phyloP scores from a whole-genome alignment of 2,329 filamentous ascomycete genomes.

The Phialocephala subalpina region DNA sequence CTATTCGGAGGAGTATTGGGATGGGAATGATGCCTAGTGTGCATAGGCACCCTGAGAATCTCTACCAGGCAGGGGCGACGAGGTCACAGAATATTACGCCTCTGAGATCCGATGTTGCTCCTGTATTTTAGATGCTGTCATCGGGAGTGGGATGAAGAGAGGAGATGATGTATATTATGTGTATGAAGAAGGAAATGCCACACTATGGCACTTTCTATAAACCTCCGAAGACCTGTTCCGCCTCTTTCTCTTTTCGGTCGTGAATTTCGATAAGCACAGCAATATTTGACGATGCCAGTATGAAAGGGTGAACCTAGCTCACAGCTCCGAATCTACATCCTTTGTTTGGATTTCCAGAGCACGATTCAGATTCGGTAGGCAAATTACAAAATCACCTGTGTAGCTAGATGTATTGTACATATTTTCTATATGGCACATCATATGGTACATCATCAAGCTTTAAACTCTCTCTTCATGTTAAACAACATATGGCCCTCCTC shows the following conservation, averaged over 20 bases:
- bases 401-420: constrained; percentile 7
- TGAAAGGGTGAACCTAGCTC: neutral
- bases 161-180: constrained; percentile 16
- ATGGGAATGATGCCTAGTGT: constrained; percentile 92
- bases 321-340: too few relatives aligned
- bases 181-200: neutral
- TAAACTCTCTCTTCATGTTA: constrained; percentile 39
- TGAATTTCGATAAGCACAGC: too few relatives aligned
- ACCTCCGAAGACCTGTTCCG: too few relatives aligned
- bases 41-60: constrained; percentile 85
- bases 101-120: neutral
- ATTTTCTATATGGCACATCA: constrained; percentile 11
- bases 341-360: too few relatives aligned
- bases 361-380: too few relatives aligned
- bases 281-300: neutral
- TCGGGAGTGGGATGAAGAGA: neutral
- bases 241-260: too few relatives aligned
- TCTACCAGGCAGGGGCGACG: constrained; percentile 48
- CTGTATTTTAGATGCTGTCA: neutral
- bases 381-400: neutral
- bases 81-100: constrained; percentile 8
- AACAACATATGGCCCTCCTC: constrained; percentile 40
- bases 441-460: constrained; percentile 31
- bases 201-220: neutral
- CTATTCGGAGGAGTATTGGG: constrained; percentile 86